Conservation (phyloP, 2,329 filamentous ascomycete genomes). For the Fusarium redolens region DNA sequence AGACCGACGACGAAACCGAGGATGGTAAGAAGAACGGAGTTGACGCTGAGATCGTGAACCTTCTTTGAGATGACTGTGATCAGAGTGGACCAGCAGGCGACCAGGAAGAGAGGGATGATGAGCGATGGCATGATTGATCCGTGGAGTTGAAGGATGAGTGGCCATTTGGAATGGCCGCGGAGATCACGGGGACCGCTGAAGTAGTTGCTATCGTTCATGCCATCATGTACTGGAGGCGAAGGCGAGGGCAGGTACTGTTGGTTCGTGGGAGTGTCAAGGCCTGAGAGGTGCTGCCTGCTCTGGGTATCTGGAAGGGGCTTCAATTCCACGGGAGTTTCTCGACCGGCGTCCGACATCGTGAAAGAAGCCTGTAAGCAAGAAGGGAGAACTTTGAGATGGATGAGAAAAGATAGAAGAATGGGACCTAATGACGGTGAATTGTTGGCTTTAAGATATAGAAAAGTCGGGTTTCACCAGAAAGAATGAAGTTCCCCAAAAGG, state of each 20-base stretch:
- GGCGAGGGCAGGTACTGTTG: neutral
- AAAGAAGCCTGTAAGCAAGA: accelerated
- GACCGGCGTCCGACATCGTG: neutral
- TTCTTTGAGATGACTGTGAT: conserved; percentile 69
- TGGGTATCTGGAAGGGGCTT: neutral
- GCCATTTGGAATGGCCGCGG: conserved; percentile 79
- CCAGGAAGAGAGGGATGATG: conserved; percentile 73
- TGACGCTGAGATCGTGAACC: conserved; percentile 53
- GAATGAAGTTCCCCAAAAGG: neutral
- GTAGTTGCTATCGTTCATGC: conserved; percentile 62
- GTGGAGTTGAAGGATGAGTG: conserved; percentile 78
- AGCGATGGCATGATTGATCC: conserved; percentile 80
- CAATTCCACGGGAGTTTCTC: neutral
- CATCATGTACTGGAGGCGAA: accelerated
- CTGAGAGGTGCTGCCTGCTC: neutral
- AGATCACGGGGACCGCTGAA: conserved; percentile 76
- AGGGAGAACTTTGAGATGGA: accelerated
- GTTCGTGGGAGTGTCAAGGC: accelerated
- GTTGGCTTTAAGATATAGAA: neutral
- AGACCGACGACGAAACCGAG: conserved; percentile 85
- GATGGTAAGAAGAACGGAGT: conserved; percentile 72
- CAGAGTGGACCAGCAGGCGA: conserved; percentile 72
- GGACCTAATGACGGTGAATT: too few species aligned
- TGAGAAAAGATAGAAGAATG: accelerated
- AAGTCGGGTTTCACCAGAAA: too few species aligned